Conservation (phyloP, 306 rosid genomes). For the barrel medic (Medicago truncatula) region DNA sequence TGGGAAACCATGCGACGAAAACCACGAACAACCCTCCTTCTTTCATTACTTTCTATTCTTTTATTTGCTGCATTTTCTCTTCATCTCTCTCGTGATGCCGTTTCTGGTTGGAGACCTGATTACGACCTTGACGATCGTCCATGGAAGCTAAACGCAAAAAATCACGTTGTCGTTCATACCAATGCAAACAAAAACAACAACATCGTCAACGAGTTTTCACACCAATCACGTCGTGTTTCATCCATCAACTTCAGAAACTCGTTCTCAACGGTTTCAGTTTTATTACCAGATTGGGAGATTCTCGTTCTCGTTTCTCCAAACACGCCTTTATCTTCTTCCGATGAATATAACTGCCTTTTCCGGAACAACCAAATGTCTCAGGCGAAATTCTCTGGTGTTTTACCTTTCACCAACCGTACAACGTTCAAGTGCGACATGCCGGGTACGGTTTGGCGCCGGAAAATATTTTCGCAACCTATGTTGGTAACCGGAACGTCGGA, state of each 20-base stretch:
- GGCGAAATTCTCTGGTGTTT: slow-evolving; percentile 48
- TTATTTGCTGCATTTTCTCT: slow-evolving; percentile 47
- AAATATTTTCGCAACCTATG: slow-evolving; percentile 54
- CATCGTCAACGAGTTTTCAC: slow-evolving; percentile 8
- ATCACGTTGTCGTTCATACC: not conserved
- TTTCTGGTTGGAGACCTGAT: slow-evolving; percentile 21
- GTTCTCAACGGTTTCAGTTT: slow-evolving; percentile 51
- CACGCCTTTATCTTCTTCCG: slow-evolving; percentile 22
- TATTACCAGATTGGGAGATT: slow-evolving; percentile 73
- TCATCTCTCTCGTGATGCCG: slow-evolving; percentile 48
- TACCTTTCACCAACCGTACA: slow-evolving; percentile 44
- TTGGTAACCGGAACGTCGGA: slow-evolving; percentile 35
- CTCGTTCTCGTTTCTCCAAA: slow-evolving; percentile 49
- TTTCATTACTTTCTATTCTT: slow-evolving; percentile 42
- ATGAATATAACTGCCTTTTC: slow-evolving; percentile 51
- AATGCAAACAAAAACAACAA: not conserved
- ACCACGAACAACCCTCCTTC: slow-evolving; percentile 44
- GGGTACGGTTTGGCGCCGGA: slow-evolving; percentile 44
- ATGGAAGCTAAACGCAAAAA: not conserved
- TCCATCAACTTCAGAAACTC: slow-evolving; percentile 44
- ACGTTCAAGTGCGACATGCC: slow-evolving; percentile 66
- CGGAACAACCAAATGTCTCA: slow-evolving; percentile 48
- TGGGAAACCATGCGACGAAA: slow-evolving; percentile 55
- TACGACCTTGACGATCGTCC: not conserved
- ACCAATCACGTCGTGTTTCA: slow-evolving; percentile 51